Evolutionary conservation across 257 asterid species (phyloP).

Genomic region (Solanum tarijense): DNA sequence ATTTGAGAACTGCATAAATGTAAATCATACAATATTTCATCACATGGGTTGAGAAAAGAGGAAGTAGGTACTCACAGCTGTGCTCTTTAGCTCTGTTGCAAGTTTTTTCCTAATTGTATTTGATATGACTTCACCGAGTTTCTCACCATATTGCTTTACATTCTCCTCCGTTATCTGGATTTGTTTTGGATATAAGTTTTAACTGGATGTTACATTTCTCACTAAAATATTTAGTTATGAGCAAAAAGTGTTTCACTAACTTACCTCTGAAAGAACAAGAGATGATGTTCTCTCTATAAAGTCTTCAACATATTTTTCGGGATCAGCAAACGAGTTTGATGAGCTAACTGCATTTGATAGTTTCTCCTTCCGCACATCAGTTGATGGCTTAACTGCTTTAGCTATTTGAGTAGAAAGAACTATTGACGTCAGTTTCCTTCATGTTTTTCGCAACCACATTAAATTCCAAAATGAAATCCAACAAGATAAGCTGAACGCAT

Average conservation of each 20-base stretch:
- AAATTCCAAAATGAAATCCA: background rate
- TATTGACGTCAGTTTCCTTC: background rate
- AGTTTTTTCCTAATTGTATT: constrained; percentile 33
- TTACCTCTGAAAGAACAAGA: constrained; percentile 41
- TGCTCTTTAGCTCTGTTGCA: constrained; percentile 39
- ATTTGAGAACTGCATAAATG: background rate
- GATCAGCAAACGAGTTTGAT: constrained; percentile 37
- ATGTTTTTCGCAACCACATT: background rate
- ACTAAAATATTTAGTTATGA: background rate
- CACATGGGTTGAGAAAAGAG: background rate
- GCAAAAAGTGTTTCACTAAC: background rate
- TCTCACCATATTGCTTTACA: constrained; percentile 22
- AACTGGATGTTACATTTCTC: constrained; percentile 3
- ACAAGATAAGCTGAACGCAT: background rate
- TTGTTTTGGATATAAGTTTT: background rate
- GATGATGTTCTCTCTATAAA: constrained; percentile 43
- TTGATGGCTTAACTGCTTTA: constrained; percentile 32
- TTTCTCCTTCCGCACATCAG: constrained; percentile 37
- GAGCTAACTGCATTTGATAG: constrained; percentile 10
- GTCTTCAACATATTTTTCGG: constrained; percentile 55
- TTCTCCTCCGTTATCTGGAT: constrained; percentile 30
- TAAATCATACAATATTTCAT: background rate
- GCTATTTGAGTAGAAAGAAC: constrained; percentile 1
- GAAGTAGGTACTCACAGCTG: constrained; percentile 35
- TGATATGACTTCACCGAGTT: constrained; percentile 19